Percentiles rank a stretch among this genome's conserved stretches.
Conservation (phyloP, 805 yeast species). For the Myxozyma mucilagina region DNA sequence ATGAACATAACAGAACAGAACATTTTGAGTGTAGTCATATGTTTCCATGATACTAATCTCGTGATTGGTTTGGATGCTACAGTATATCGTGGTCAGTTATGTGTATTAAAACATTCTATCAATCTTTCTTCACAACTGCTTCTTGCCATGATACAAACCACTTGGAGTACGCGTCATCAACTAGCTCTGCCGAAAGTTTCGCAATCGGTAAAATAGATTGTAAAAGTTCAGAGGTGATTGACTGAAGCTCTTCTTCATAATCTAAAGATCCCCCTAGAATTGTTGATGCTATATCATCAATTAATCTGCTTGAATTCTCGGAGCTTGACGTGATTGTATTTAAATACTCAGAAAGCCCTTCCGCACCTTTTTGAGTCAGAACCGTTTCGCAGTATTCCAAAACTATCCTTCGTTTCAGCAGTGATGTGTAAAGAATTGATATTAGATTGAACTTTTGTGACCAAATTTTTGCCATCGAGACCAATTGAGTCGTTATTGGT, state of each 20-base stretch:
- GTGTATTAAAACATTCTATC: too few species aligned
- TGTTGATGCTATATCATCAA: not conserved
- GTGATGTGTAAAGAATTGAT: constrained; percentile 10
- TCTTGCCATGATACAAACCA: constrained; percentile 20
- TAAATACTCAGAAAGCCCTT: not conserved
- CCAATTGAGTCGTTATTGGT: not conserved
- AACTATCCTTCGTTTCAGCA: constrained; percentile 21
- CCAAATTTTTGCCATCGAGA: constrained; percentile 13
- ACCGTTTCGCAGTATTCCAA: not conserved
- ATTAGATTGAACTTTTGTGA: constrained; percentile 7
- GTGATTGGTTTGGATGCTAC: not conserved
- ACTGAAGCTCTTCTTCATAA: not conserved
- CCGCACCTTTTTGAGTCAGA: not conserved
- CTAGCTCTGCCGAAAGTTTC: not conserved
- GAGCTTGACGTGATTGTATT: not conserved
- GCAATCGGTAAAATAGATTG: not conserved
- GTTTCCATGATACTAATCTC: too few species aligned
- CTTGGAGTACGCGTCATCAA: constrained; percentile 14
- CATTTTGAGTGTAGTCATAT: too few species aligned
- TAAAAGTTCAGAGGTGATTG: not conserved
- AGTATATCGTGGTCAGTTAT: not conserved
- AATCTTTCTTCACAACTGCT: constrained; percentile 6
- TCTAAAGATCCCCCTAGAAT: not conserved
- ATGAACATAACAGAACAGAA: too few species aligned
- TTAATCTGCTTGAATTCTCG: not conserved